These are phyloP conservation scores for Colletotrichum kahawae DNA, from an alignment of 2,329 filamentous ascomycete genomes.

Conservation along the genomic window DNA sequence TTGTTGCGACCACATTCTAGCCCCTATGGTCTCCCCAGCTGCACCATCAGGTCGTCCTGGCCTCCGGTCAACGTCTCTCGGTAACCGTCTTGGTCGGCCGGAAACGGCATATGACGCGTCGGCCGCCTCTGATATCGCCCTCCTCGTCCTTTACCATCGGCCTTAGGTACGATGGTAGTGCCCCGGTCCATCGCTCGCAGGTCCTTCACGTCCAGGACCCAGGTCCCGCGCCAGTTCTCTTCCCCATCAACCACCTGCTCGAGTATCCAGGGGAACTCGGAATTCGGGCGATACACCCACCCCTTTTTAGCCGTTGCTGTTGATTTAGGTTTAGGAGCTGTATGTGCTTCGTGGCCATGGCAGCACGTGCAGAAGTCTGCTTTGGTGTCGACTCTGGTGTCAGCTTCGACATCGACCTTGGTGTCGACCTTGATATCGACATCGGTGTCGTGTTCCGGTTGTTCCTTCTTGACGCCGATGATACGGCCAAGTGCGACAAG, in stretches of 20 bases:
- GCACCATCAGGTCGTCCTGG: constrained; percentile 26
- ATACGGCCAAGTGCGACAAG: background rate
- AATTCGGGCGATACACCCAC: background rate
- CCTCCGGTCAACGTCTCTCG: constrained; percentile 14
- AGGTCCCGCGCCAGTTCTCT: constrained; percentile 28
- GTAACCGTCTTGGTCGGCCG: background rate
- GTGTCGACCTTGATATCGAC: background rate
- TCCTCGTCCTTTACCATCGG: background rate
- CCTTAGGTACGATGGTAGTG: constrained; percentile 15
- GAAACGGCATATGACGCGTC: constrained; percentile 23
- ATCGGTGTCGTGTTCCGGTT: background rate
- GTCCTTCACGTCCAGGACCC: constrained; percentile 26
- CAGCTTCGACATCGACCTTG: background rate
- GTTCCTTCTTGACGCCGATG: background rate
- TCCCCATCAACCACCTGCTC: constrained; percentile 20
- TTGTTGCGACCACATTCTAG: background rate
- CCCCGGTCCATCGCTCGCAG: constrained; percentile 23
- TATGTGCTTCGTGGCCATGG: background rate
- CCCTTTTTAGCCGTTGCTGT: background rate
- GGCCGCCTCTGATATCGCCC: constrained; percentile 19
- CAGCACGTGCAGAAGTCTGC: background rate
- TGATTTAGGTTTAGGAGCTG: background rate
- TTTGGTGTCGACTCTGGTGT: background rate
- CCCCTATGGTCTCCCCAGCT: constrained; percentile 16
- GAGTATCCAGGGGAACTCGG: constrained; percentile 23